Evolutionary conservation across 2,329 filamentous ascomycete species (phyloP), one percentile per base, ranked within the genome.

Genomic region (Colletotrichum sp.): DNA sequence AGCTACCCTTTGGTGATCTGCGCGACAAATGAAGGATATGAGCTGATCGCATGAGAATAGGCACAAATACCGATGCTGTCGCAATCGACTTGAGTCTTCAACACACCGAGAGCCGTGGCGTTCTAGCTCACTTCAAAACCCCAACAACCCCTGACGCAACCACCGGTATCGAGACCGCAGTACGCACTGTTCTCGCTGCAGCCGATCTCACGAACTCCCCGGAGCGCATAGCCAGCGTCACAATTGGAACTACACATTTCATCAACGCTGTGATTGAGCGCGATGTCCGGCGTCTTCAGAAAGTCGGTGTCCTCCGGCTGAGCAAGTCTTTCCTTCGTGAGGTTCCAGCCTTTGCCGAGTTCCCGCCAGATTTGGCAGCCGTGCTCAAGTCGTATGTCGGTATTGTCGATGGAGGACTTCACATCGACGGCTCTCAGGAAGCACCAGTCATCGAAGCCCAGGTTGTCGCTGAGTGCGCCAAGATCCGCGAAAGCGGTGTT

Each of bases 181-280:
- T 90, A 66, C 81, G 81, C 6, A 79, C 82, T 34, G 87, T 90
- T 83, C 85, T 90, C 75, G 68, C 81, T 18, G 77, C 81, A 3
- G 80, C 83, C 15, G 64, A 74, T 6, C 79, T 87, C 27, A 71
- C 78, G 30, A 82, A 84, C 1, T 78, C 80, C 0, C 74, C 74
- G 16, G 74, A 56, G 8, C 80, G 86, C 12, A 83, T 91, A 18
- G 85, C 87, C 25, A 87, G 86, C 76, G 86, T 90, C 16, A 89
- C 88, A 5, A 88, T 91, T 75, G 89, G 89, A 65, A 90, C 88
- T 2, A 91, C 90, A 0, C 89, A 92, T 75, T 92, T 92, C 78
- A 86, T 91, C 79, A 92, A 92, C 76, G 90, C 90, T 8, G 88
- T 92, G 3, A 84, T 92, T 1, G 89, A 91, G 80, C 84, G 87